Base-by-base conservation (phyloP, 2,329 filamentous ascomycete genomes). In the Calcarisporium arbuscula region DNA sequence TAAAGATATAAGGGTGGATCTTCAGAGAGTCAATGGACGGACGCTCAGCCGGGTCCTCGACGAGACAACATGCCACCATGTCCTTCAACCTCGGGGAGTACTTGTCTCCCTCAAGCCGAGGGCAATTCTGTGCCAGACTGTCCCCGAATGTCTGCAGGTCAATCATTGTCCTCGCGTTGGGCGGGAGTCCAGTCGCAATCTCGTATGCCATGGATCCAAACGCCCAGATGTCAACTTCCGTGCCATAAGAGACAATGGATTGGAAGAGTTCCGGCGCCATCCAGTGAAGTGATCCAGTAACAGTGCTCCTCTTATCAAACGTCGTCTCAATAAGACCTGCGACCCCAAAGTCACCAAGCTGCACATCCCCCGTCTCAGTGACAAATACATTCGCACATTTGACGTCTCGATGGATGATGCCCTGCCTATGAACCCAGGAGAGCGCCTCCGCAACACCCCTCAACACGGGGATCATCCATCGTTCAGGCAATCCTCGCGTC, bases 331-430 rank as follows among this genome's bases (percentile, higher is more conserved):
- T 65, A 19, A 77, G 69, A 17, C 74, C 77, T 12, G 79, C 77
- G 10, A 40, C 38, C 17, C 38, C 38, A 40, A 40, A 40, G 38
- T 92, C 85, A 53, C 84, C 87, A 21, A 90, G 70, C 55, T 90
- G 85, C 6, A 90, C 80, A 16, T 73, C 68, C 16, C 85, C 85
- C 22, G 77, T 71, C 55, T 89, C 84, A 8, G 80, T 82, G 43
- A 90, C 76, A 38, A 90, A 70, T 19, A 90, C 79, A 51, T 90
- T 92, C 43, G 83, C 83, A 56, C 78, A 81, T 53, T 83, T 83
- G 57, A 83, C 75, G 53, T 83, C 79, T 46, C 79, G 68, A 49
- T 83, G 79, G 43, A 83, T 81, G 46, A 83, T 80, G 32, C 77
- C 77, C 43, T 77, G 72, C 28, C 70, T 67, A 45, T 83, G 79